Evolutionary conservation across 2,329 filamentous ascomycete species (phyloP).

Genomic region (Annulohypoxylon truncatum): DNA sequence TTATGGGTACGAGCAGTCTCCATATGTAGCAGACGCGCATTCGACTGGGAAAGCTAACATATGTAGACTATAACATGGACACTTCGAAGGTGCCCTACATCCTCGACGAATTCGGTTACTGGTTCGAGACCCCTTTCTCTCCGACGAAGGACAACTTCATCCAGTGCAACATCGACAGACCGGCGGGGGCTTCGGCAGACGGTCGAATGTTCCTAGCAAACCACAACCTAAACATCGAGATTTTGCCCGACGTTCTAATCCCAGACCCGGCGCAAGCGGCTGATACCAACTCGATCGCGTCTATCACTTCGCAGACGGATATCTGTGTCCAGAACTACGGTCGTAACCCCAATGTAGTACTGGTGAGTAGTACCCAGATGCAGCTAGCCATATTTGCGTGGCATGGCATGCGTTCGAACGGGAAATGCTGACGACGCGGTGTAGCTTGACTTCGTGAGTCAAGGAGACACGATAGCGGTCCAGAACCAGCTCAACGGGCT

Average conservation of each 20-base stretch:
- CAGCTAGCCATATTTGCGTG: neutral
- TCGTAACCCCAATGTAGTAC: slow-evolving; percentile 53
- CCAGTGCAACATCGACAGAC: slow-evolving; percentile 74
- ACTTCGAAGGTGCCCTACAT: slow-evolving; percentile 68
- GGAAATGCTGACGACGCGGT: slow-evolving; percentile 32
- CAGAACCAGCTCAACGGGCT: slow-evolving; percentile 55
- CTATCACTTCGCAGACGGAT: slow-evolving; percentile 55
- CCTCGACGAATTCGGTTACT: slow-evolving; percentile 71
- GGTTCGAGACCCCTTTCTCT: slow-evolving; percentile 80
- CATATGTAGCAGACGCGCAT: neutral
- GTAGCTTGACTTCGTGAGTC: slow-evolving; percentile 58
- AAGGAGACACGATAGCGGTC: slow-evolving; percentile 55
- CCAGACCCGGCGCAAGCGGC: slow-evolving; percentile 49
- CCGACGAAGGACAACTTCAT: slow-evolving; percentile 69
- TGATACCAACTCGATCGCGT: slow-evolving; percentile 61
- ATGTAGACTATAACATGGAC: slow-evolving; percentile 69
- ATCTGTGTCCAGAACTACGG: slow-evolving; percentile 50
- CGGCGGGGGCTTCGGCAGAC: slow-evolving; percentile 55
- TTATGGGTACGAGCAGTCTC: slow-evolving; percentile 66
- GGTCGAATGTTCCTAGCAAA: slow-evolving; percentile 60
- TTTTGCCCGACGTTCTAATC: slow-evolving; percentile 53
- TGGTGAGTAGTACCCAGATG: slow-evolving; percentile 48
- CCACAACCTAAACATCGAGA: slow-evolving; percentile 53
- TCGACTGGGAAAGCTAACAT: slow-evolving; percentile 29
- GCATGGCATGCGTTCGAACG: neutral